Evolutionary conservation across 257 asterid genomes (phyloP).

Genomic region (Salvia rosmarinus): DNA sequence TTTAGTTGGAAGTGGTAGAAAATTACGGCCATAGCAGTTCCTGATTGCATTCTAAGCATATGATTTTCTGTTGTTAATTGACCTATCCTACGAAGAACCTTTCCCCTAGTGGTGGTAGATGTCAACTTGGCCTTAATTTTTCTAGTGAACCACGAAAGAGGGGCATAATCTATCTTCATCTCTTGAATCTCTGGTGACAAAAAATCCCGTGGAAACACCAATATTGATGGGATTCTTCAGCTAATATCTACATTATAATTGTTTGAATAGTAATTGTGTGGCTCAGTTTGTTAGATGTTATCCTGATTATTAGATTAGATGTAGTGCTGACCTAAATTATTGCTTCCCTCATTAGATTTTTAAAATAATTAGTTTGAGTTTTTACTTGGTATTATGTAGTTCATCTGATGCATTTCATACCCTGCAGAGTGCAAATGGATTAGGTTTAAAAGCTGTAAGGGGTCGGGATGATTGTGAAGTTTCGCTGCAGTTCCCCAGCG

Average conservation of each 20-base stretch:
- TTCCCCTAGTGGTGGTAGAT: background rate
- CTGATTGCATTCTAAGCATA: background rate
- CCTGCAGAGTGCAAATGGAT: constrained; percentile 90
- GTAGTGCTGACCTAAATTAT: constrained; percentile 7
- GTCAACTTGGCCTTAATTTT: background rate
- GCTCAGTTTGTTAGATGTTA: background rate
- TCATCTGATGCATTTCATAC: constrained; percentile 24
- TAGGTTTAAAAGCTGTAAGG: constrained; percentile 80
- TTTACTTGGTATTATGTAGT: constrained; percentile 4
- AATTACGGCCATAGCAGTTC: background rate
- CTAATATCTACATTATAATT: constrained; percentile 9
- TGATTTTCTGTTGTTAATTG: background rate
- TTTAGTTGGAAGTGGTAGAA: background rate
- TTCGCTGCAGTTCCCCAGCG: constrained; percentile 65
- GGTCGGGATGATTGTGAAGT: constrained; percentile 75
- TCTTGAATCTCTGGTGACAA: background rate
- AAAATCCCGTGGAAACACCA: constrained; percentile 2
- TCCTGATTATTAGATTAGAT: background rate
- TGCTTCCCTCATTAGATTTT: background rate
- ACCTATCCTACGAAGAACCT: background rate
- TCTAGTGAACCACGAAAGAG: background rate
- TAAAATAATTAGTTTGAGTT: background rate
- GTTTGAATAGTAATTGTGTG: background rate
- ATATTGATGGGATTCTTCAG: background rate
- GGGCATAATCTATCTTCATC: background rate